phyloP scores from a whole-genome alignment of 208 protist species.

The Leishmania guyanensis region DNA sequence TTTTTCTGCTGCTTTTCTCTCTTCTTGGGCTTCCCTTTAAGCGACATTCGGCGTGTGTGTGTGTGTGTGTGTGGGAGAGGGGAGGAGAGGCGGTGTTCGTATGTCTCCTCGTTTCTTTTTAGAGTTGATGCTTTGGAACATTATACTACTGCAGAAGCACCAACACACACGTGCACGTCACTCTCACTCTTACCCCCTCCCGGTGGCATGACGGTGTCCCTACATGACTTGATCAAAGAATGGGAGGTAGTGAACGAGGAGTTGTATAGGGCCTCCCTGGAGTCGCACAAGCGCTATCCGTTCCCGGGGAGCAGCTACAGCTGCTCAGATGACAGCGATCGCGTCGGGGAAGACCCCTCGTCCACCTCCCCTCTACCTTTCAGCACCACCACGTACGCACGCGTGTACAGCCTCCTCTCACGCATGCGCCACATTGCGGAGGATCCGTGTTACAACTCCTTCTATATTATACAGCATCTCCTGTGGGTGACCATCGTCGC shows the following conservation, averaged over 20 bases:
- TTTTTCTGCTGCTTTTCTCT: slow-evolving; percentile 5
- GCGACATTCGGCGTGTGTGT: not conserved
- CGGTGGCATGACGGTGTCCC: slow-evolving; percentile 18
- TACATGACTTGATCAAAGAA: slow-evolving; percentile 24
- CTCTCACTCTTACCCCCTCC: not conserved
- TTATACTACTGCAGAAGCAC: not conserved
- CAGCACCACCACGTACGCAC: slow-evolving; percentile 26
- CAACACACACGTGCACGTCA: not conserved
- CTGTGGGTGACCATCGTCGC: slow-evolving; percentile 46
- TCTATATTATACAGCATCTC: slow-evolving; percentile 33
- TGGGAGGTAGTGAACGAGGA: slow-evolving; percentile 34
- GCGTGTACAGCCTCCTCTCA: slow-evolving; percentile 28
- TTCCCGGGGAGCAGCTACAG: slow-evolving; percentile 9
- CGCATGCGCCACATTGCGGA: slow-evolving; percentile 30
- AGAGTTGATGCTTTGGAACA: not conserved
- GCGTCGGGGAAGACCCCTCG: not conserved
- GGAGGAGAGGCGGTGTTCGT: not conserved
- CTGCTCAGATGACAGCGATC: not conserved
- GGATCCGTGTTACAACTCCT: slow-evolving; percentile 37
- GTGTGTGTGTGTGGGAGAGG: not conserved
- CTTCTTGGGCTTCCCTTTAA: not conserved
- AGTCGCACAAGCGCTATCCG: slow-evolving; percentile 32
- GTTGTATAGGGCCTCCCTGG: slow-evolving; percentile 15
- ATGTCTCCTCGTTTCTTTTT: not conserved
- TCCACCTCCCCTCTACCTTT: slow-evolving; percentile 8